Evolutionary conservation across 805 yeast genomes (phyloP), one percentile per base, ranked within the genome.

Genomic region (Lipomyces mesembrius): DNA sequence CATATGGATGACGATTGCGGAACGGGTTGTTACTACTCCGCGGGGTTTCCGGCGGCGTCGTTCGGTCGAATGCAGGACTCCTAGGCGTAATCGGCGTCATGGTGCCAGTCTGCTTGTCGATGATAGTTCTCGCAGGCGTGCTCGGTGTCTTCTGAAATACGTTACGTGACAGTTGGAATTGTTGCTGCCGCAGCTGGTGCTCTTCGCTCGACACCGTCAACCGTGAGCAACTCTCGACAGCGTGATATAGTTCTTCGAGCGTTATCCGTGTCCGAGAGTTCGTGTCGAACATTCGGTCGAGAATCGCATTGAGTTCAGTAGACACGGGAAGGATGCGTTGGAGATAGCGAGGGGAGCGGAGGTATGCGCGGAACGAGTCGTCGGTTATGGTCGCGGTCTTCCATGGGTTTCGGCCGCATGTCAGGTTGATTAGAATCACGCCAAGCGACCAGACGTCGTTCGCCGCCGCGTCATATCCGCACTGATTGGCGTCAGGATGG

Each of bases 351-450:
- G 86, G 82, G 69, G 87, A 85, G 59, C 83, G 79, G 46, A 86
- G 80, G 76, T 84, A 93, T 32, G 87, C 87, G 66, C 80, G 80
- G 78, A 89, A 92, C 0, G 96, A 84, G 52, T 83, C 79, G 73
- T 88, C 92, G 56, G 83, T 83, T 11, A 74, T 75, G 52, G 85
- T 79, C 61, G 88, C 84, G 11, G 97, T 96, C 72, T 88, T 87
- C 97, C 97, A 92, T 35, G 97, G 97, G 74, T 92, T 93, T 76
- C 96, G 83, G 54, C 90, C 88, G 71, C 96, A 90, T 11, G 91
- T 83, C 62, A 93, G 80, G 76, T 92, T 92, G 70, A 92, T 87
- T 63, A 92, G 79, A 27, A 92, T 87, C 46, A 92, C 88, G 2
- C 93, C 94, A 60, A 92, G 79, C 1, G 96, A 89, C 98, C 96